A percentile compares a stretch with the other conserved stretches of the same genome.
Conservation (phyloP, 2,329 filamentous ascomycete genomes). For the Thielaviopsis populi region DNA sequence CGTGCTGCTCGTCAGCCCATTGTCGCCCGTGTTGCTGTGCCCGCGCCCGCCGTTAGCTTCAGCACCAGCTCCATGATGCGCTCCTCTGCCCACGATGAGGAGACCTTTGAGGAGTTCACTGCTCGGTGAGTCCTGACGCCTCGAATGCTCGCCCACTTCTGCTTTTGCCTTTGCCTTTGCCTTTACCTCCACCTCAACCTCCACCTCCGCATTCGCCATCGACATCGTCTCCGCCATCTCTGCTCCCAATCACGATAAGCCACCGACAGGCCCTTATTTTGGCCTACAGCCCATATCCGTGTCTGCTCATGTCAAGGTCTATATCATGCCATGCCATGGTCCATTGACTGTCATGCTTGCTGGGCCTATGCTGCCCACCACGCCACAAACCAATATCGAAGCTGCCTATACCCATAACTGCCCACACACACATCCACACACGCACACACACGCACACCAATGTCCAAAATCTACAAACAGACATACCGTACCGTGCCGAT, state of each 20-base stretch:
- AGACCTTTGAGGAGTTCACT: conserved; percentile 98
- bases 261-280: neutral
- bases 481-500: neutral
- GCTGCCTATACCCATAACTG: neutral
- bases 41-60: conserved; percentile 29
- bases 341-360: neutral
- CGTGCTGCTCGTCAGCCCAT: conserved; percentile 47
- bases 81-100: conserved; percentile 60
- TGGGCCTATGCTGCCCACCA: neutral
- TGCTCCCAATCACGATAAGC: neutral
- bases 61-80: conserved; percentile 49
- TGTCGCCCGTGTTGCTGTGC: conserved; percentile 38
- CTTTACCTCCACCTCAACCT: neutral
- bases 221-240: neutral
- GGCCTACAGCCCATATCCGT: neutral
- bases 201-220: neutral
- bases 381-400: neutral
- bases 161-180: neutral
- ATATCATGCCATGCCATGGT: neutral
- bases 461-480: conserved; percentile 4
- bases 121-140: conserved; percentile 48
- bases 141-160: neutral
- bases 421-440: neutral
- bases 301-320: neutral
- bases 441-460: neutral